Evolutionary conservation across 2,329 filamentous ascomycete species (phyloP).

Genomic region (Aaosphaeria pasadenensis): DNA sequence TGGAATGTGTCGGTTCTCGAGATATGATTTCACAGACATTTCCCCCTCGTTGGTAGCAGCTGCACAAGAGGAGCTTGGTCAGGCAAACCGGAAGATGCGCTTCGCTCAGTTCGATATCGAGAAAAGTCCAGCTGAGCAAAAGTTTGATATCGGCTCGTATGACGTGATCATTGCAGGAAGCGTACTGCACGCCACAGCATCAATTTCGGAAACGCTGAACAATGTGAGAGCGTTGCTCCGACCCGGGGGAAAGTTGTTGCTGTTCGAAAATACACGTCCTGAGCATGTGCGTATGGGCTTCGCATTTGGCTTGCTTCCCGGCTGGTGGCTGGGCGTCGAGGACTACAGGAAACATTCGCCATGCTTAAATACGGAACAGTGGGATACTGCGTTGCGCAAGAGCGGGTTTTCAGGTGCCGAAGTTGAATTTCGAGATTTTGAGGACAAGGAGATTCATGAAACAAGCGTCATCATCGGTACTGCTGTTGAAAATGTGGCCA

Average conservation of each 20-base stretch:
- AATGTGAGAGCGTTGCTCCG: conserved; percentile 9
- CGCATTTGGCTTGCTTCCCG: background rate
- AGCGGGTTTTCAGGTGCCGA: background rate
- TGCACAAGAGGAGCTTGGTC: conserved; percentile 1
- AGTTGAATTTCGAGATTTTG: background rate
- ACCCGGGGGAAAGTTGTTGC: conserved; percentile 2
- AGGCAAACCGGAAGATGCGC: background rate
- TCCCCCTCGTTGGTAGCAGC: conserved; percentile 5
- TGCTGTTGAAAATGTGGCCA: background rate
- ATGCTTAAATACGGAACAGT: background rate
- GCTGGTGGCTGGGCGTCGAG: background rate
- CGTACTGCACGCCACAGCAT: conserved; percentile 9
- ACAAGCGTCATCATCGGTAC: background rate
- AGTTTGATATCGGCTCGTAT: conserved; percentile 26
- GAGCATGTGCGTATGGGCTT: background rate
- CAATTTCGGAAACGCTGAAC: conserved; percentile 5
- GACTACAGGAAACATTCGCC: conserved; percentile 1
- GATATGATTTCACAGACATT: conserved; percentile 10
- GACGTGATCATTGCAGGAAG: conserved; percentile 11
- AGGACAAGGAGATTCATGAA: background rate
- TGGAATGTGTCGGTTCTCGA: background rate
- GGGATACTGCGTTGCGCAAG: background rate
- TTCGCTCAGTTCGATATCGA: conserved; percentile 9
- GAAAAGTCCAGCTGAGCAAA: conserved; percentile 20
- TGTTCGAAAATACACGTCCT: conserved; percentile 11